These are phyloP conservation scores for Adiantum capillusveneris DNA, from an alignment of 75 land plant species.

Conservation along the genomic window DNA sequence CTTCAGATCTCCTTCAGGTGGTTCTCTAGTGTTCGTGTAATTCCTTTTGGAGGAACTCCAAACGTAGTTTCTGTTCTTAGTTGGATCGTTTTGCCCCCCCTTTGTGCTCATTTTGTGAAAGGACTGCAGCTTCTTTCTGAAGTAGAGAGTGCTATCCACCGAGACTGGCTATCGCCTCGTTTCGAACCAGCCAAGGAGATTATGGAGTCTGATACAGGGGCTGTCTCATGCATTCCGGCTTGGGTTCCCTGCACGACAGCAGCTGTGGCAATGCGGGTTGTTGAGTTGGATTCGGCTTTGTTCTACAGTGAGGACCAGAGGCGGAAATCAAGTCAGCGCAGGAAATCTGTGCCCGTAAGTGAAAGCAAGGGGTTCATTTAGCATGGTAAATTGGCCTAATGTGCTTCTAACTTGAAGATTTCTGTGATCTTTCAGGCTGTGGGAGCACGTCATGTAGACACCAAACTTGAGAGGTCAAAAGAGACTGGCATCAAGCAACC, in stretches of 20 bases:
- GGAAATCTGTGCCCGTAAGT: too few species aligned
- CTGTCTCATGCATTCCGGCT: constrained; percentile 22
- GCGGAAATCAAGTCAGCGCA: background rate
- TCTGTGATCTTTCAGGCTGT: too few species aligned
- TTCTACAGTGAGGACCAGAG: constrained; percentile 50
- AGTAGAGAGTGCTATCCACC: constrained; percentile 59
- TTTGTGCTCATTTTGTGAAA: too few species aligned
- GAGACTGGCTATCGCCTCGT: constrained; percentile 46
- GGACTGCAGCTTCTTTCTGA: background rate
- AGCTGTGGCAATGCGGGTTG: constrained; percentile 77
- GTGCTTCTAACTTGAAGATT: too few species aligned
- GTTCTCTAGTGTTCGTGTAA: background rate
- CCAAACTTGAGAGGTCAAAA: too few species aligned
- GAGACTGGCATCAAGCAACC: too few species aligned
- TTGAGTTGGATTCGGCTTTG: constrained; percentile 69
- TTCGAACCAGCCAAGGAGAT: constrained; percentile 72
- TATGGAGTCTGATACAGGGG: constrained; percentile 16
- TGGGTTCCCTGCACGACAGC: constrained; percentile 89
- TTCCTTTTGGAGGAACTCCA: background rate
- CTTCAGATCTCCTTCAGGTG: constrained; percentile 73
- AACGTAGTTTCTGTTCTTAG: too few species aligned
- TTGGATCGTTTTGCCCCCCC: too few species aligned
- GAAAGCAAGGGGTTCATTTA: too few species aligned
- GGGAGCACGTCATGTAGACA: too few species aligned
- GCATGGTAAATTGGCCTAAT: too few species aligned